These are phyloP conservation scores for Boletus rufocinnamomeus DNA, from an alignment of 768 basidiomycete species.

Conservation along the genomic window DNA sequence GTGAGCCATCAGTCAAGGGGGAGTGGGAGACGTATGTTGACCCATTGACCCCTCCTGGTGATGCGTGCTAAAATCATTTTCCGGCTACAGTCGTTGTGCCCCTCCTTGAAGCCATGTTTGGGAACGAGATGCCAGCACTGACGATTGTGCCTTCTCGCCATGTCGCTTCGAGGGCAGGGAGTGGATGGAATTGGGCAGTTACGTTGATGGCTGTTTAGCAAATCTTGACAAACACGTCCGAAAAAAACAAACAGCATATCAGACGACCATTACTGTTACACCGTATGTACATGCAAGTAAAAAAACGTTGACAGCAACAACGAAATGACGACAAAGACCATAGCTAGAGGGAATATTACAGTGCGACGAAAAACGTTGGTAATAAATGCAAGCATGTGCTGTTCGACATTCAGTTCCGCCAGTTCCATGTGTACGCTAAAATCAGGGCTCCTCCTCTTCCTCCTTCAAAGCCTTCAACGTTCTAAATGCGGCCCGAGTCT, in stretches of 20 bases:
- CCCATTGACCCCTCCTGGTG: neutral
- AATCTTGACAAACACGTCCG: neutral
- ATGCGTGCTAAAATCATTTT: slow-evolving; percentile 2
- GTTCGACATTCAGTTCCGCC: neutral
- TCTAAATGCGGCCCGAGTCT: slow-evolving; percentile 79
- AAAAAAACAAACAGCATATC: slow-evolving; percentile 1
- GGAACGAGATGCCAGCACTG: slow-evolving; percentile 28
- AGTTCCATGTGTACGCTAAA: neutral
- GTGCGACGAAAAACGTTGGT: neutral
- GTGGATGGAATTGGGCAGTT: slow-evolving; percentile 32
- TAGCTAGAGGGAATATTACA: slow-evolving; percentile 9
- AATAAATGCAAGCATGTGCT: slow-evolving; percentile 20
- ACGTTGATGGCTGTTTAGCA: slow-evolving; percentile 31
- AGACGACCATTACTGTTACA: neutral
- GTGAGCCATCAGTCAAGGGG: slow-evolving; percentile 12
- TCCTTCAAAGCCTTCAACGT: slow-evolving; percentile 77
- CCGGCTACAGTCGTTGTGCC: slow-evolving; percentile 16
- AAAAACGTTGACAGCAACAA: neutral
- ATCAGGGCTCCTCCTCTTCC: slow-evolving; percentile 52
- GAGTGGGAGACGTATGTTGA: slow-evolving; percentile 21
- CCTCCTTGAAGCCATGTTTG: slow-evolving; percentile 27
- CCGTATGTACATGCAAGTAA: slow-evolving; percentile 2
- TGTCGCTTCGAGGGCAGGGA: slow-evolving; percentile 25
- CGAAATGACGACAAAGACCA: neutral
- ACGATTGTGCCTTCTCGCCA: slow-evolving; percentile 26